Percentiles rank a stretch among this genome's conserved stretches.
Evolutionary conservation across 257 asterid genomes (phyloP).

Genomic region (Capsicum chinense): DNA sequence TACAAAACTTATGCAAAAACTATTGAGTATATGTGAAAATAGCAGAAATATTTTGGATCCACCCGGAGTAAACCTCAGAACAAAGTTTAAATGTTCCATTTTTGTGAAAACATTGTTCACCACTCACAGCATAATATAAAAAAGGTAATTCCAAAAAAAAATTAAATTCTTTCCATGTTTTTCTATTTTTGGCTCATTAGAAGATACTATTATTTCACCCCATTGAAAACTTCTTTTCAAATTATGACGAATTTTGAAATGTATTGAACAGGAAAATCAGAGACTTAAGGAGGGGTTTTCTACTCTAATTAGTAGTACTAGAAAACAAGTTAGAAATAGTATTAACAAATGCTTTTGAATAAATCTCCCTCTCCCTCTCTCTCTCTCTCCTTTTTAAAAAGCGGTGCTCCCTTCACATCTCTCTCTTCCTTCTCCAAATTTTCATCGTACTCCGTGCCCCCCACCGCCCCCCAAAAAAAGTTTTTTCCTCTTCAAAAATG

Average conservation of each 20-base stretch:
- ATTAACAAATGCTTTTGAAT: background rate
- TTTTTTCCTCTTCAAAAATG: slow-evolving; percentile 34
- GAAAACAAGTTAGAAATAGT: too few relatives aligned
- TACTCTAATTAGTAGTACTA: too few relatives aligned
- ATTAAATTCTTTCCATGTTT: background rate
- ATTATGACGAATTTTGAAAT: too few relatives aligned
- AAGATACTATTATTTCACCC: too few relatives aligned
- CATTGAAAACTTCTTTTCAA: background rate
- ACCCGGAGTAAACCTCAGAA: too few relatives aligned
- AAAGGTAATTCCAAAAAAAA: background rate
- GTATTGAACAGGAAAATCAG: background rate
- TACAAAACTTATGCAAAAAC: too few relatives aligned
- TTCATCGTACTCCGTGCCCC: slow-evolving; percentile 5
- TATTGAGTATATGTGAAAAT: too few relatives aligned
- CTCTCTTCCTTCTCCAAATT: background rate
- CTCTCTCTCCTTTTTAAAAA: background rate
- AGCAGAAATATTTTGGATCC: too few relatives aligned
- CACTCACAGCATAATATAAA: background rate
- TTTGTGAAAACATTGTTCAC: too few relatives aligned
- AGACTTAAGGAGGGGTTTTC: slow-evolving; percentile 1
- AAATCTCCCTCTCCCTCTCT: slow-evolving; percentile 29
- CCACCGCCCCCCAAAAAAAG: background rate
- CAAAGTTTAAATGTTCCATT: too few relatives aligned
- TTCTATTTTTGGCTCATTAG: background rate
- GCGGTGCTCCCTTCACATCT: slow-evolving; percentile 8